Evolutionary conservation across 495 filamentous ascomycete species (phyloP).

Genomic region (Penicillium arizonense): DNA sequence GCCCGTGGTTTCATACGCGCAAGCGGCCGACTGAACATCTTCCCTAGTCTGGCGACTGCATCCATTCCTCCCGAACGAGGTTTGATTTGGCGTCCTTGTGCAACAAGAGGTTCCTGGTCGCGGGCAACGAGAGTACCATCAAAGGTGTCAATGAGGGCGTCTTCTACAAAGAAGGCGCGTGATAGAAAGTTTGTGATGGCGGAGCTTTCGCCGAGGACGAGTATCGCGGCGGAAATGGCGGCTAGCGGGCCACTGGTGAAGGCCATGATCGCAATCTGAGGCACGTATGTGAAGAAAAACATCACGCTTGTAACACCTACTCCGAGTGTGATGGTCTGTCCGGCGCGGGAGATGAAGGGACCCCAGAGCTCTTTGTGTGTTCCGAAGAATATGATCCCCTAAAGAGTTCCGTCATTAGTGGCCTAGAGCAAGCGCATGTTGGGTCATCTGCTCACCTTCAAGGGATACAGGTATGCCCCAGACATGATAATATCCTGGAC

Average conservation of each 20-base stretch:
- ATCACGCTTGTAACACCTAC: conserved; percentile 69
- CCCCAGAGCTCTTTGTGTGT: conserved; percentile 45
- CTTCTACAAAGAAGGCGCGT: conserved; percentile 72
- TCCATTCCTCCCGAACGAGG: conserved; percentile 36
- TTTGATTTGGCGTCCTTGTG: conserved; percentile 70
- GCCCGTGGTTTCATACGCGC: conserved; percentile 61
- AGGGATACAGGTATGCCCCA: conserved; percentile 79
- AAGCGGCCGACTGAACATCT: conserved; percentile 68
- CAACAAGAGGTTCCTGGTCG: conserved; percentile 57
- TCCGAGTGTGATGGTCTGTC: conserved; percentile 68
- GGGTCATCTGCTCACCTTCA: conserved; percentile 57
- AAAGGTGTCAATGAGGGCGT: conserved; percentile 85
- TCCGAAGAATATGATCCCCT: conserved; percentile 79
- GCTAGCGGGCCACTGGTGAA: conserved; percentile 86
- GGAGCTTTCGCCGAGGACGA: conserved; percentile 80
- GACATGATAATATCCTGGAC: conserved; percentile 65
- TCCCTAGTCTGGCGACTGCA: conserved; percentile 67
- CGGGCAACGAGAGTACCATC: conserved; percentile 71
- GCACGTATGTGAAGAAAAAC: conserved; percentile 90
- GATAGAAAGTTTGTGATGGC: conserved; percentile 73
- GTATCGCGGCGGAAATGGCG: conserved; percentile 65
- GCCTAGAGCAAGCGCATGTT: conserved; percentile 4
- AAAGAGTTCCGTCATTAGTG: not conserved
- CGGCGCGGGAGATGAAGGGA: conserved; percentile 67
- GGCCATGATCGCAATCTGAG: conserved; percentile 73